phyloP scores from a whole-genome alignment of 306 rosid species.

The Lithocarpus polystachyus region DNA sequence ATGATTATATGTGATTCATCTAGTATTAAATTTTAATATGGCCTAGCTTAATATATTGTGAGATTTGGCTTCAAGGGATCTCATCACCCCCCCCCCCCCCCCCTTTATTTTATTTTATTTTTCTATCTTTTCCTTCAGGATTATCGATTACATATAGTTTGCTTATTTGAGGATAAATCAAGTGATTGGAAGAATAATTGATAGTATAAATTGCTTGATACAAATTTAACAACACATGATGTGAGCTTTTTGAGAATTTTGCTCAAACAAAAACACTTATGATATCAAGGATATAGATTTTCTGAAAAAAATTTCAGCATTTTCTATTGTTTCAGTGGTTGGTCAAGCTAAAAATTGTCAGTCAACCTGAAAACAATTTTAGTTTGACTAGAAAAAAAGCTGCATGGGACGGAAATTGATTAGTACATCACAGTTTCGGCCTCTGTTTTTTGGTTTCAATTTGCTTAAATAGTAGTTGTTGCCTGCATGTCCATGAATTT shows the following conservation, averaged over 20 bases:
- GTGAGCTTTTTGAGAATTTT: too few relatives aligned
- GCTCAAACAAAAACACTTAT: too few relatives aligned
- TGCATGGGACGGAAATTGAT: neutral
- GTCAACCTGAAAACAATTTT: too few relatives aligned
- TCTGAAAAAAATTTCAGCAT: too few relatives aligned
- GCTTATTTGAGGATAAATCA: too few relatives aligned
- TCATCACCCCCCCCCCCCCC: neutral
- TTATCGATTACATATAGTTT: neutral
- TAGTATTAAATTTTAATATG: neutral
- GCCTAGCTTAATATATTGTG: neutral
- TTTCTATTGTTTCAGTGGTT: too few relatives aligned
- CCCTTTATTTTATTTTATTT: accelerated
- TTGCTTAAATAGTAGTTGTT: neutral
- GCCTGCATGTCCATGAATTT: neutral
- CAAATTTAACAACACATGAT: too few relatives aligned
- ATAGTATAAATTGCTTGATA: too few relatives aligned
- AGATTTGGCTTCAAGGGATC: neutral
- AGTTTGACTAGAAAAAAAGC: too few relatives aligned
- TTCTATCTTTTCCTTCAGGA: neutral
- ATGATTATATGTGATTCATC: neutral
- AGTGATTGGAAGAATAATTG: too few relatives aligned
- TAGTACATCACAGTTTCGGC: neutral
- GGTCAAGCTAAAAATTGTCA: too few relatives aligned
- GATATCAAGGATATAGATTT: too few relatives aligned
- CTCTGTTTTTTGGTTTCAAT: neutral